phyloP scores from a whole-genome alignment of 2,329 filamentous ascomycete species.

The Pseudomassariella vexata region DNA sequence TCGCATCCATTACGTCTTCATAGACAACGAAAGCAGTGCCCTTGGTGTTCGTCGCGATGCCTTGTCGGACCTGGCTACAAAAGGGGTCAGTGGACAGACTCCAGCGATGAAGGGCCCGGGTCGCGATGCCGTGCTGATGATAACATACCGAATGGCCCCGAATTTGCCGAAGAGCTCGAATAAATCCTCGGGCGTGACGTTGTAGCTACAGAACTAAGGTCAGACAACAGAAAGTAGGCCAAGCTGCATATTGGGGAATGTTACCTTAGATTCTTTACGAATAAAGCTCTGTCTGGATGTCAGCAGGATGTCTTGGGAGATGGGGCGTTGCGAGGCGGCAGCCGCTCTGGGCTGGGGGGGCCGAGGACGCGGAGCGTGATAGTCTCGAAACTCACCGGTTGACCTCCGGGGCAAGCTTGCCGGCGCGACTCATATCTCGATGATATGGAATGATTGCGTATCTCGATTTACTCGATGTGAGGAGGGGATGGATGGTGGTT shows the following conservation, averaged over 20 bases:
- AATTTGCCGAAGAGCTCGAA: slow-evolving; percentile 98
- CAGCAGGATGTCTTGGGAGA: slow-evolving; percentile 13
- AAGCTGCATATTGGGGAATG: slow-evolving; percentile 56
- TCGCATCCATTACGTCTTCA: slow-evolving; percentile 98
- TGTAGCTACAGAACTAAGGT: slow-evolving; percentile 63
- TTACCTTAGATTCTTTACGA: slow-evolving; percentile 98
- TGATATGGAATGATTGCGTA: slow-evolving; percentile 17
- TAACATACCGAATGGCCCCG: slow-evolving; percentile 79
- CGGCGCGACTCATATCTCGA: slow-evolving; percentile 90
- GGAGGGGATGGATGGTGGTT: slow-evolving; percentile 3
- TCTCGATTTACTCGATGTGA: slow-evolving; percentile 5
- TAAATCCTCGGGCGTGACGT: slow-evolving; percentile 95
- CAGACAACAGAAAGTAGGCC: slow-evolving; percentile 46
- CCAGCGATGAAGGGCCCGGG: neutral
- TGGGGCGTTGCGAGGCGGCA: slow-evolving; percentile 2
- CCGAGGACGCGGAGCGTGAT: slow-evolving; percentile 6
- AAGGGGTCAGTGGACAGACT: slow-evolving; percentile 15
- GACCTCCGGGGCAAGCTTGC: slow-evolving; percentile 98
- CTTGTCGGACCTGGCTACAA: slow-evolving; percentile 90
- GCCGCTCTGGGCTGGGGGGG: slow-evolving; percentile 1
- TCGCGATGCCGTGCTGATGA: no score
- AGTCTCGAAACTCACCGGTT: slow-evolving; percentile 66
- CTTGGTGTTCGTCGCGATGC: slow-evolving; percentile 95
- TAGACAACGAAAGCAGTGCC: slow-evolving; percentile 99
- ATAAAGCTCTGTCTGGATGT: slow-evolving; percentile 72